Conservation (phyloP, 169 alveolate species). For the Plasmodium vivax region DNA sequence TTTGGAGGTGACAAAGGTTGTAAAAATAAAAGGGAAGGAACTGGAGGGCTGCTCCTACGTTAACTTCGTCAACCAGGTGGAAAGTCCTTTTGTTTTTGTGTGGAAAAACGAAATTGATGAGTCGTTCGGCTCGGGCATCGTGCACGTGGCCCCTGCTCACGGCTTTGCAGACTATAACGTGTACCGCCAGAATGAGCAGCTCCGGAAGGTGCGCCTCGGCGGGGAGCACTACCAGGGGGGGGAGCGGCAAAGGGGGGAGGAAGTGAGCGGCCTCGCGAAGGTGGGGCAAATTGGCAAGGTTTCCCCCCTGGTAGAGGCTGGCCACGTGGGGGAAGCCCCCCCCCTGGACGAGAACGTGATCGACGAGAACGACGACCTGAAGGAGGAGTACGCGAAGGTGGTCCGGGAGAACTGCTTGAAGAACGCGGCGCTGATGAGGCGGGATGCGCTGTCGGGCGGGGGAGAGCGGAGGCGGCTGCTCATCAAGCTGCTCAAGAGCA, state of each 20-base stretch:
- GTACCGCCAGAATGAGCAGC: constrained; percentile 31
- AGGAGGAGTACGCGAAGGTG: constrained; percentile 38
- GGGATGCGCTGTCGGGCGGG: not conserved
- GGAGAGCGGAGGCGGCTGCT: not conserved
- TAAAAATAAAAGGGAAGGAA: constrained; percentile 3
- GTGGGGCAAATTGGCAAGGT: not conserved
- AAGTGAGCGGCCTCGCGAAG: not conserved
- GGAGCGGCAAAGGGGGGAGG: not conserved
- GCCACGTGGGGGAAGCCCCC: not conserved
- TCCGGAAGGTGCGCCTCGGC: constrained; percentile 8
- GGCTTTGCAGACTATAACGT: constrained; percentile 56
- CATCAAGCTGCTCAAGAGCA: not conserved
- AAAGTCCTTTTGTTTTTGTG: constrained; percentile 28
- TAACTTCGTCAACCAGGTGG: constrained; percentile 37
- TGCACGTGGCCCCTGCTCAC: constrained; percentile 68
- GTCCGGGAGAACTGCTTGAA: not conserved
- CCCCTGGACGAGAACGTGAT: constrained; percentile 39
- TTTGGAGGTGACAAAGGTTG: constrained; percentile 10
- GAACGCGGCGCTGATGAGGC: not conserved
- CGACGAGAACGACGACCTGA: constrained; percentile 55
- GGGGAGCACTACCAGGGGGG: not conserved
- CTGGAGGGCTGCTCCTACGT: constrained; percentile 5
- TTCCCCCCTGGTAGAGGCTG: not conserved
- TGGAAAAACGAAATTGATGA: constrained; percentile 33
- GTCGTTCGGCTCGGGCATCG: constrained; percentile 68